Conservation (phyloP, 2,329 filamentous ascomycete genomes). For the Colletotrichum sp. region DNA sequence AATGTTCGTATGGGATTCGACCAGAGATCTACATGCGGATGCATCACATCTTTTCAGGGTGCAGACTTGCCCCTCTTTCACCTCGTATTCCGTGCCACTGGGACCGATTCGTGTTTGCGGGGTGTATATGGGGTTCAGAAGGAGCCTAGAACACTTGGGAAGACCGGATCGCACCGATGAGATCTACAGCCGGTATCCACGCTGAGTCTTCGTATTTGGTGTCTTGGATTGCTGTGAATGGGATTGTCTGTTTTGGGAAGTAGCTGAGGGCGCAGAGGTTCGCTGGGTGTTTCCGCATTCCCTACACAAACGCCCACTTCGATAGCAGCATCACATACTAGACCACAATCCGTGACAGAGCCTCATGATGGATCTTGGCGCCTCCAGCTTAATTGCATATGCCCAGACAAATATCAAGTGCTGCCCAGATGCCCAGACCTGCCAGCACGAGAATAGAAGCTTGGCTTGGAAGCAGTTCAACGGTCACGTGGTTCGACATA, state of each 20-base stretch:
- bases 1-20: background rate
- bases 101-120: conserved; percentile 14
- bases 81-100: background rate
- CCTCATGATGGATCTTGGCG: background rate
- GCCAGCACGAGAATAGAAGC: background rate
- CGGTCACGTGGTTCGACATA: background rate
- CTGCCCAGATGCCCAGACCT: background rate
- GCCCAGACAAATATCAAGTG: background rate
- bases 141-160: background rate
- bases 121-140: conserved; percentile 1
- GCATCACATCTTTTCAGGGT: background rate
- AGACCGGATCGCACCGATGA: background rate
- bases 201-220: background rate
- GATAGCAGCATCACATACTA: background rate
- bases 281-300: background rate
- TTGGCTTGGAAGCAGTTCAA: background rate
- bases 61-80: background rate
- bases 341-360: background rate
- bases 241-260: background rate
- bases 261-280: background rate
- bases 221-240: background rate
- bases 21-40: background rate
- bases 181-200: background rate
- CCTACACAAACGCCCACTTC: background rate
- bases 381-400: background rate